A percentile compares a stretch with the other conserved stretches of the same genome.
Conservation (phyloP, 2,329 filamentous ascomycete genomes). For the Lachnellula hyalina region DNA sequence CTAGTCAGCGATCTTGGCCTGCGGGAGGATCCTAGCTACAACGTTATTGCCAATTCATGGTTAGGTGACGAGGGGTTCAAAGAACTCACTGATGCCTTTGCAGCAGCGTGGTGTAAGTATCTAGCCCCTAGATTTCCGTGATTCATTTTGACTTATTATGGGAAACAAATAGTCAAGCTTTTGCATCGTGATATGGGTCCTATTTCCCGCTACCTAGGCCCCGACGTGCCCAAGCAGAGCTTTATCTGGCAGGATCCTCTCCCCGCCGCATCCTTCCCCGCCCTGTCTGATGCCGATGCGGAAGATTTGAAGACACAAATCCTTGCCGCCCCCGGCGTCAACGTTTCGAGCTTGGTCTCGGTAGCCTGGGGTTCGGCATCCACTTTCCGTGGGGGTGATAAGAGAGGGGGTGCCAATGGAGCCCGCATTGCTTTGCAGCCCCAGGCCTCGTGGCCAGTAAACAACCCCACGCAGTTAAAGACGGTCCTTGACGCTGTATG, state of each 20-base stretch:
- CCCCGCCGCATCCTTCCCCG: slow-evolving; percentile 39
- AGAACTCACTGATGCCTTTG: slow-evolving; percentile 63
- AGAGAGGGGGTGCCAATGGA: slow-evolving; percentile 78
- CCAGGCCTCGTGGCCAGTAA: slow-evolving; percentile 66
- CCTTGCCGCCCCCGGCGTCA: slow-evolving; percentile 52
- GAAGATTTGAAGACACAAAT: slow-evolving; percentile 65
- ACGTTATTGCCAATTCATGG: slow-evolving; percentile 70
- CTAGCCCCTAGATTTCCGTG: slow-evolving; percentile 44
- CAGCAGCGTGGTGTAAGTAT: slow-evolving; percentile 61
- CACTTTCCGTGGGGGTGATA: slow-evolving; percentile 70
- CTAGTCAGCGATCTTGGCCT: slow-evolving; percentile 70
- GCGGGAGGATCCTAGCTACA: slow-evolving; percentile 64
- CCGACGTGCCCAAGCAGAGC: slow-evolving; percentile 50
- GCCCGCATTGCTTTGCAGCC: slow-evolving; percentile 59
- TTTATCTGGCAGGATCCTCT: slow-evolving; percentile 53
- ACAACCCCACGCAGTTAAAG: slow-evolving; percentile 51
- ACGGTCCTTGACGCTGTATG: neutral
- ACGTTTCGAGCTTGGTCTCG: slow-evolving; percentile 55
- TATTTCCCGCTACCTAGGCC: slow-evolving; percentile 50
- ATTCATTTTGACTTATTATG: slow-evolving; percentile 37
- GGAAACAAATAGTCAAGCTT: slow-evolving; percentile 39
- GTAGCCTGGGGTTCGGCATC: slow-evolving; percentile 66
- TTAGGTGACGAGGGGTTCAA: slow-evolving; percentile 54
- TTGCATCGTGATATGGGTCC: slow-evolving; percentile 56
- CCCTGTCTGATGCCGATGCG: slow-evolving; percentile 37